Conservation (phyloP, 1,139 yeast species). For the Debaryomyces singareniensis region DNA sequence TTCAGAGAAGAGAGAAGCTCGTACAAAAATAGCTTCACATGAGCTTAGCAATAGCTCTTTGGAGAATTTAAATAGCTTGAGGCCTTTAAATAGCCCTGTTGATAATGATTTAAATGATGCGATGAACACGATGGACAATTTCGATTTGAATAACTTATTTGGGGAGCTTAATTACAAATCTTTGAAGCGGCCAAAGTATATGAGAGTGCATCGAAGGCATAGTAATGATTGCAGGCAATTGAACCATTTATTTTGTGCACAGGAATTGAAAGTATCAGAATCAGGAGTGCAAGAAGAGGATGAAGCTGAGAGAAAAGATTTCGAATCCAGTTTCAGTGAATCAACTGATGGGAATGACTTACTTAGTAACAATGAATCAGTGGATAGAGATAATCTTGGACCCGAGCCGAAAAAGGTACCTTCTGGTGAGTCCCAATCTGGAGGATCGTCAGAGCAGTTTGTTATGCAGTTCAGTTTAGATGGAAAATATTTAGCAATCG, state of each 20-base stretch:
- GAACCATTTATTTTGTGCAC: constrained; percentile 69
- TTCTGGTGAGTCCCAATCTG: too few species aligned
- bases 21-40: too few species aligned
- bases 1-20: too few species aligned
- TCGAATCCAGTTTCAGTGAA: constrained; percentile 1
- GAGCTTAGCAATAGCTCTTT: too few species aligned
- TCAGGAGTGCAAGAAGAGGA: too few species aligned
- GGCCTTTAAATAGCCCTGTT: too few species aligned
- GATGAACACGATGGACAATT: background rate
- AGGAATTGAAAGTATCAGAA: constrained; percentile 60
- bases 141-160: background rate
- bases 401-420: too few species aligned
- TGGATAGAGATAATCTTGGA: too few species aligned
- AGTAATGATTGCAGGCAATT: constrained; percentile 39
- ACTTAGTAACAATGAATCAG: background rate
- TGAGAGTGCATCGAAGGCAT: constrained; percentile 41
- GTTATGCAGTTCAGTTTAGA: constrained; percentile 68
- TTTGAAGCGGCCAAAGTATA: constrained; percentile 41
- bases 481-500: constrained; percentile 79
- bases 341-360: background rate
- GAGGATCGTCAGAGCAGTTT: too few species aligned
- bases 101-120: background rate
- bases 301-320: constrained; percentile 3
- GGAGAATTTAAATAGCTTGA: too few species aligned
- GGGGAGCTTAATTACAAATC: constrained; percentile 1